Base-by-base conservation (phyloP, 495 filamentous ascomycete species). In the Aspergillus wentii region DNA sequence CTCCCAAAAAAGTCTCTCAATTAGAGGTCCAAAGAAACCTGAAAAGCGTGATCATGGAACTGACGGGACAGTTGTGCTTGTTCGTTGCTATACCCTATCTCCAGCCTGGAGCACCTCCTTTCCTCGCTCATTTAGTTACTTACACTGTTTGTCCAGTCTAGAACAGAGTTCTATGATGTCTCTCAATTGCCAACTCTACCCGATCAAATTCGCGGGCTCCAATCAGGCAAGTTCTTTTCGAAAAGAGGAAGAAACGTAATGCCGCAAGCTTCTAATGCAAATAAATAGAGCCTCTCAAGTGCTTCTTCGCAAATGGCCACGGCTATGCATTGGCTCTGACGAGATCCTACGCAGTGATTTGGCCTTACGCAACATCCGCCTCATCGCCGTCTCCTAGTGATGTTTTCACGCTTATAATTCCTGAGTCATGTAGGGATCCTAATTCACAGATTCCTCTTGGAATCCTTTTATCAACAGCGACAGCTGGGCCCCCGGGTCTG, bases 81-180 rank as follows among this genome's bases (percentile, higher is more conserved):
- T 86, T 62, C 39, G 78, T 72, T 20, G 13, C 27, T 33, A 27
- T 33, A 10, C 25, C 35, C 32, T 32, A 14, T 29, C 14, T 18
- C 35, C 4, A 34, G 11, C 41, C n/a, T n/a, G n/a, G n/a, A n/a
- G n/a, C n/a, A n/a, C n/a, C n/a, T n/a, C n/a, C n/a, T n/a, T n/a
- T n/a, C n/a, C n/a, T n/a, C n/a, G n/a, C n/a, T n/a, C n/a, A n/a
- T n/a, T n/a, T n/a, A n/a, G n/a, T n/a, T n/a, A n/a, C n/a, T n/a
- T n/a, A n/a, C n/a, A 53, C 45, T 28, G 21, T 10, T 6, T 27
- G 30, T 28, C 38, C 37, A 95, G 88, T 90, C 88, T 13, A 83
- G 81, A 55, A 97, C 87, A 49, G 81, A 85, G 53, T 86, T 83
- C 38, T 96, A 92, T 52, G 80, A 76, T 21, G 88, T 97, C 22